Evolutionary conservation across 73 alveolate genomes (phyloP), one percentile per base, ranked within the genome.

Genomic region (Paramecium octaurelia): DNA sequence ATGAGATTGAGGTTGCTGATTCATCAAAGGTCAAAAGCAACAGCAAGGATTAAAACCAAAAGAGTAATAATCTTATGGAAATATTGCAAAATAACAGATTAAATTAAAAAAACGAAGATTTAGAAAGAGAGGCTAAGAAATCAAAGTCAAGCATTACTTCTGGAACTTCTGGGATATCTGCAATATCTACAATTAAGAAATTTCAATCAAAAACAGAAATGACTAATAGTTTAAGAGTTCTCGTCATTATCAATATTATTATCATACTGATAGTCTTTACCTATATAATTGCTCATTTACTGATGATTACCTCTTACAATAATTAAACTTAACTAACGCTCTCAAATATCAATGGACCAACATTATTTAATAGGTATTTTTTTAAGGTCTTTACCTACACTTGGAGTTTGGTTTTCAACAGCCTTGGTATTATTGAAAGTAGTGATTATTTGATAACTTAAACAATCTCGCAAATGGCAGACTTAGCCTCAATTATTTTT

Each of bases 141-240:
- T 31, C 48, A 18, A 48, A 31, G 4, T 40, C 75, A 43, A 48
- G 57, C 46, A 44, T 40, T 44, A 46, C 57, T 2, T 35, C 57
- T 75, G 88, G 88, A 75, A 75, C 88, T 31, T 75, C 88, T 14
- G 88, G 88, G 9, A 24, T 75, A n/a, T 34, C 88, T 35, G 88
- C 88, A n/a, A 75, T 75, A 4, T 20, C 42, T 9, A 36, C 48
- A 40, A 75, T 75, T n/a, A 75, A 40, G 21, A 36, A 34, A 14
- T 75, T 75, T 40, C 35, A 75, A 75, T 40, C 14, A 16, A 36
- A 34, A 34, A 75, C 58, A n/a, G 57, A 40, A 75, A 75, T 40
- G 60, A 75, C 48, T 1, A 31, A 36, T 34, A 75, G 59, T 75
- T 16, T 36, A 6, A 75, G 29, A 16, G 24, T 14, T n/a, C 8